These are phyloP conservation scores for Gardenia jasminoides DNA, from an alignment of 257 asterid genomes.

Conservation along the genomic window DNA sequence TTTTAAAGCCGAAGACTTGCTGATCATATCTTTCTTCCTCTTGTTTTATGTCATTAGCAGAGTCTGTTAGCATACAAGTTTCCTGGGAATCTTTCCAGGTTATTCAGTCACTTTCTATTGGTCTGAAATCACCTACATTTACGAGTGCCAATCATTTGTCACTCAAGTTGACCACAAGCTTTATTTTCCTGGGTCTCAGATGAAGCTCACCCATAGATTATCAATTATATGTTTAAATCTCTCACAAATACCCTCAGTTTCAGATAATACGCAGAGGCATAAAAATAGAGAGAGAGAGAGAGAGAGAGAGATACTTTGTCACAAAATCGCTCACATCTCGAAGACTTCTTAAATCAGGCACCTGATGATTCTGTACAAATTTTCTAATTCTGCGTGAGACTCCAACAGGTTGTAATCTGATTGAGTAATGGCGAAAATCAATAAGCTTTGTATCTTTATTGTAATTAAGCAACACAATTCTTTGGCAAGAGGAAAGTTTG, in stretches of 20 bases:
- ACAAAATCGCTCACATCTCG: conserved; percentile 90
- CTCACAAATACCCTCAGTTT: neutral
- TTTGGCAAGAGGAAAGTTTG: conserved; percentile 88
- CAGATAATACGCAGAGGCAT: neutral
- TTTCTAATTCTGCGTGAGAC: conserved; percentile 80
- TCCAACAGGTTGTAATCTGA: conserved; percentile 93
- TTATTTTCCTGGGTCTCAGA: neutral
- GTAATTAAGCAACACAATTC: conserved; percentile 89
- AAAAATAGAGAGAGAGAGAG: conserved; percentile 15
- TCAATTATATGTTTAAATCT: neutral
- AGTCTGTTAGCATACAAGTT: neutral
- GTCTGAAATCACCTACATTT: neutral
- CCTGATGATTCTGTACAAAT: conserved; percentile 89
- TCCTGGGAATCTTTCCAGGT: neutral
- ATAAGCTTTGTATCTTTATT: conserved; percentile 80
- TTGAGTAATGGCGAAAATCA: conserved; percentile 89
- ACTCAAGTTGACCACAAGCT: neutral
- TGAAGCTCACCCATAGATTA: neutral
- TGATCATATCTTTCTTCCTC: neutral
- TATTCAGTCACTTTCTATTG: neutral
- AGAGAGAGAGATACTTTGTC: conserved; percentile 56
- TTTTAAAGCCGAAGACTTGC: neutral
- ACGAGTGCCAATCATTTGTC: neutral
- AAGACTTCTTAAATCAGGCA: conserved; percentile 78
- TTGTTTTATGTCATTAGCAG: neutral